phyloP scores from a whole-genome alignment of 768 basidiomycete genomes.

The Boletus sensibilis region DNA sequence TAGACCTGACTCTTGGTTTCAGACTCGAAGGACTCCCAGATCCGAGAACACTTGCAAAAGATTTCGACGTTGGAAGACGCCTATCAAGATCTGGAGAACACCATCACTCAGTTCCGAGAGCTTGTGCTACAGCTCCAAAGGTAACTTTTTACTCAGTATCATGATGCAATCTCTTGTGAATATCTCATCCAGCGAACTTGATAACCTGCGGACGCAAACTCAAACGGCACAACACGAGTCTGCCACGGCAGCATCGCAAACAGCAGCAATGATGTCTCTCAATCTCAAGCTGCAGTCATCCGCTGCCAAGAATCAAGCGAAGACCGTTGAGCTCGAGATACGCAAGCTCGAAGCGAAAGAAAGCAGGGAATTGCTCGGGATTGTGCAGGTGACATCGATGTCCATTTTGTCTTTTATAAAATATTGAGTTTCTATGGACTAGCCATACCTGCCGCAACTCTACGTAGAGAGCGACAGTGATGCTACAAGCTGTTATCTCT shows the following conservation, averaged over 20 bases:
- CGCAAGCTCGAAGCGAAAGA: slow-evolving; percentile 83
- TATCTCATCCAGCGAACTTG: slow-evolving; percentile 67
- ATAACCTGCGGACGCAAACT: slow-evolving; percentile 77
- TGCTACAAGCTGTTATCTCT: slow-evolving; percentile 84
- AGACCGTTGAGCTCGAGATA: slow-evolving; percentile 86
- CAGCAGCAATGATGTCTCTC: slow-evolving; percentile 90
- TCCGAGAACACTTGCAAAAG: slow-evolving; percentile 65
- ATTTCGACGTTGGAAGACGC: slow-evolving; percentile 71
- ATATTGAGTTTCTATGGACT: not conserved
- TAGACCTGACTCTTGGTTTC: slow-evolving; percentile 4
- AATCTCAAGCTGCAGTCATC: slow-evolving; percentile 94
- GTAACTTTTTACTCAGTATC: slow-evolving; percentile 39
- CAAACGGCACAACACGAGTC: slow-evolving; percentile 83
- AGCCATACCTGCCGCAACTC: slow-evolving; percentile 90
- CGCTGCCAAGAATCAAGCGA: slow-evolving; percentile 86
- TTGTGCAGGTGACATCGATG: slow-evolving; percentile 63
- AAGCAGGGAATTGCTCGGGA: slow-evolving; percentile 71
- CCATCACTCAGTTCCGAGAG: slow-evolving; percentile 91
- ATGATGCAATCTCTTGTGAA: slow-evolving; percentile 8
- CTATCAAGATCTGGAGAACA: slow-evolving; percentile 82
- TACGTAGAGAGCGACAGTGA: slow-evolving; percentile 90
- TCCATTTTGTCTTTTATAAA: not conserved
- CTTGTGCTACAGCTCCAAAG: slow-evolving; percentile 80
- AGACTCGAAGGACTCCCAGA: slow-evolving; percentile 70
- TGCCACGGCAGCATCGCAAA: slow-evolving; percentile 79